Percentiles rank a stretch among this genome's conserved stretches.
Evolutionary conservation across 768 basidiomycete genomes (phyloP).

Genomic region (Tephrocybe sp.): DNA sequence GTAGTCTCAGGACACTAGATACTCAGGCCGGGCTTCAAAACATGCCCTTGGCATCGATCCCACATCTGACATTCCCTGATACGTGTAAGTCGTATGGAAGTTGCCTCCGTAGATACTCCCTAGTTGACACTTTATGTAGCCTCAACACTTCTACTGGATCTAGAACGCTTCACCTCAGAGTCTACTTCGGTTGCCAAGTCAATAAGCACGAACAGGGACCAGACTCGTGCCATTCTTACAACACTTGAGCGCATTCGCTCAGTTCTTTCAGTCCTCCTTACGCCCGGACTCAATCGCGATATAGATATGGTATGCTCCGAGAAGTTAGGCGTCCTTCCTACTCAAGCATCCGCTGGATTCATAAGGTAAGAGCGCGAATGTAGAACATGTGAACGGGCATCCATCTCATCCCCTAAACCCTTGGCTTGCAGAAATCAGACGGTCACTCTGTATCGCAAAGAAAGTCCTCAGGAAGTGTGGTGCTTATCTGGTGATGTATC

Average conservation of each 20-base stretch:
- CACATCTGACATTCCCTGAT: not conserved
- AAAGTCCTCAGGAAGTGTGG: conserved; percentile 55
- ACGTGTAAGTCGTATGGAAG: conserved; percentile 10
- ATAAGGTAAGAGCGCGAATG: conserved; percentile 39
- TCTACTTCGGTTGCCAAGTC: conserved; percentile 50
- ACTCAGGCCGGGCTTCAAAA: conserved; percentile 20
- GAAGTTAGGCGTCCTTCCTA: conserved; percentile 49
- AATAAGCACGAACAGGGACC: conserved; percentile 45
- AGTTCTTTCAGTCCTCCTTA: conserved; percentile 64
- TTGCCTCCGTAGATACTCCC: not conserved
- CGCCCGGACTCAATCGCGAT: conserved; percentile 66
- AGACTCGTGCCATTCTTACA: conserved; percentile 40
- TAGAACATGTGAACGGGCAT: not conserved
- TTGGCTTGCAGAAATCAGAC: conserved; percentile 33
- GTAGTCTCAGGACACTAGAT: conserved; percentile 18
- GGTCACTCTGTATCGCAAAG: conserved; percentile 40
- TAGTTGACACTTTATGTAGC: conserved; percentile 27
- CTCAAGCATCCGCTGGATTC: conserved; percentile 44
- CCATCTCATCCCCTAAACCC: conserved; percentile 8
- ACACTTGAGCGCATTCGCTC: conserved; percentile 57
- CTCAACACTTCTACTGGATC: conserved; percentile 47
- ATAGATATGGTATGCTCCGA: conserved; percentile 69
- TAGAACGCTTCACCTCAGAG: conserved; percentile 53
- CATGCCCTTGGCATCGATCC: conserved; percentile 25
- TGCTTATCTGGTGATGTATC: conserved; percentile 70